Percentiles rank a stretch among this genome's conserved stretches.
phyloP scores from a whole-genome alignment of 208 protist genomes.

The Leptomonas seymouri region DNA sequence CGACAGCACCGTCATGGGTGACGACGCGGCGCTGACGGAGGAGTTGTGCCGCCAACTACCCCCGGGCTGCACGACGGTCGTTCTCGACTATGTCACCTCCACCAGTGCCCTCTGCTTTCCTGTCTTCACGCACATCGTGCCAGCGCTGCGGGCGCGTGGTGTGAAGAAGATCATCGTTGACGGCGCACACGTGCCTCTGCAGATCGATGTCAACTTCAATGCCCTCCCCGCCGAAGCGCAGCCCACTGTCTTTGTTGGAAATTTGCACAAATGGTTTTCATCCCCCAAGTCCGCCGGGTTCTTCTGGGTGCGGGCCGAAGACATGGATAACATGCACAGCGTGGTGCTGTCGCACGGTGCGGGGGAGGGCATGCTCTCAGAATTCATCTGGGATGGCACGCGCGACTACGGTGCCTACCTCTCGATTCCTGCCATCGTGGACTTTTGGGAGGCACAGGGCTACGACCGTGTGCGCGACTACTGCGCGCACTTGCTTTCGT shows the following conservation, averaged over 20 bases:
- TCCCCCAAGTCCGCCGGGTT: constrained; percentile 86
- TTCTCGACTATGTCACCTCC: constrained; percentile 91
- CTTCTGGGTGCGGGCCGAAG: constrained; percentile 69
- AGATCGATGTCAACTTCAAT: constrained; percentile 77
- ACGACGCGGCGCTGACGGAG: constrained; percentile 59
- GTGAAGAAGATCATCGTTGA: constrained; percentile 90
- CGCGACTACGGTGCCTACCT: constrained; percentile 88
- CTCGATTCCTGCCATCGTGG: constrained; percentile 70
- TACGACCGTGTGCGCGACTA: constrained; percentile 57
- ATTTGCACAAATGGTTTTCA: constrained; percentile 94
- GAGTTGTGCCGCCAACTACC: constrained; percentile 71
- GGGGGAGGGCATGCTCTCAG: constrained; percentile 81
- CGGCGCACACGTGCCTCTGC: constrained; percentile 86
- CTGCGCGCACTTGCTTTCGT: constrained; percentile 55
- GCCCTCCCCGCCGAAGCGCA: constrained; percentile 47
- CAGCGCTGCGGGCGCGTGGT: constrained; percentile 59
- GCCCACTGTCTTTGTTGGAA: constrained; percentile 83
- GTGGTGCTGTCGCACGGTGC: constrained; percentile 88
- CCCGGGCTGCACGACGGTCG: constrained; percentile 65
- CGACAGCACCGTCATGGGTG: constrained; percentile 63
- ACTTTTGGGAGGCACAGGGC: constrained; percentile 79
- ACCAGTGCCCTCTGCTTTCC: constrained; percentile 82
- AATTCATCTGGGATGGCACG: constrained; percentile 93
- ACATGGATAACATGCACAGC: constrained; percentile 55
- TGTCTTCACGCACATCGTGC: constrained; percentile 83